phyloP scores from a whole-genome alignment of 2,329 filamentous ascomycete genomes.

The Aureobasidium vineae region DNA sequence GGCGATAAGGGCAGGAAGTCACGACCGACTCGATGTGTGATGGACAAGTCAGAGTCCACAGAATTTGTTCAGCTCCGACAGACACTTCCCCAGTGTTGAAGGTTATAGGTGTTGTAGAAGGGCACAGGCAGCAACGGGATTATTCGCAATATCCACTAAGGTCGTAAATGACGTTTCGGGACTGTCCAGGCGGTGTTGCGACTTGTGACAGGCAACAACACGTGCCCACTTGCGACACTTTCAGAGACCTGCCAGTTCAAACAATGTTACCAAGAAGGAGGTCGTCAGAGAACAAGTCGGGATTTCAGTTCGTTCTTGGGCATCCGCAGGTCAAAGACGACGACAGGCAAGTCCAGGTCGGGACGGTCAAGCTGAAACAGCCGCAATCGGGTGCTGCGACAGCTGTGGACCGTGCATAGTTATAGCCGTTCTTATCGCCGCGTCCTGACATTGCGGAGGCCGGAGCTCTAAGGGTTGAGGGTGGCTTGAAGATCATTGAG shows the following conservation, averaged over 20 bases:
- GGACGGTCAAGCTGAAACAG: background rate
- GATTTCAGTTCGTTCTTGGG: background rate
- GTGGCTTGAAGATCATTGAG: background rate
- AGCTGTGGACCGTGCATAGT: background rate
- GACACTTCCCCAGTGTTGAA: background rate
- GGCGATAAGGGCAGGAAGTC: conserved; percentile 2
- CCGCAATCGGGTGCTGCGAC: background rate
- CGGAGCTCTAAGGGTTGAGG: conserved; percentile 4
- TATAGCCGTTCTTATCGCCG: background rate
- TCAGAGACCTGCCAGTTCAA: background rate
- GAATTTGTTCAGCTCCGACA: background rate
- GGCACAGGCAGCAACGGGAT: conserved; percentile 8
- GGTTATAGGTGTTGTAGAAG: background rate
- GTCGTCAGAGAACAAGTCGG: background rate
- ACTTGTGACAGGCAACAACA: conserved; percentile 4
- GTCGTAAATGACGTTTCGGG: conserved; percentile 17
- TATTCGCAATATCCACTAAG: conserved; percentile 19
- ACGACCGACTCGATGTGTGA: background rate
- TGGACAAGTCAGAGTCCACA: background rate
- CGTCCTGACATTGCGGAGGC: conserved; percentile 3
- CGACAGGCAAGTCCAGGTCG: background rate
- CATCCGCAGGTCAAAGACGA: background rate
- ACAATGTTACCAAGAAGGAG: background rate
- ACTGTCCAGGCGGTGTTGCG: background rate
- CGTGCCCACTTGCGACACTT: background rate